Percentiles rank a stretch among this genome's conserved stretches.
Evolutionary conservation across 768 basidiomycete species (phyloP).

Genomic region (Crepidotus variabilis): DNA sequence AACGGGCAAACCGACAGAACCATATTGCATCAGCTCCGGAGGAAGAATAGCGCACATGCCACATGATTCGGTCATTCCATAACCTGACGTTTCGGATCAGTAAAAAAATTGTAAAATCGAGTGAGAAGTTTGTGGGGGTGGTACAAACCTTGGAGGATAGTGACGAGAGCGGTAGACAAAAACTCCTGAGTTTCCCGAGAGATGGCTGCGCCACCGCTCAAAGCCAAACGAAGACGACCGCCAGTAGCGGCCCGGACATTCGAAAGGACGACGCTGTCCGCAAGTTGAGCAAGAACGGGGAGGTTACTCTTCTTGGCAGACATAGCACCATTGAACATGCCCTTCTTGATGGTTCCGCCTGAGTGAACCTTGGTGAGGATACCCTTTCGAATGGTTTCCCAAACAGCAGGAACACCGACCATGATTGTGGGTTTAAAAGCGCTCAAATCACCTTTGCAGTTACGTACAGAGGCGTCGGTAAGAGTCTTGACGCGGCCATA

Average conservation of each 20-base stretch:
- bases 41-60: slow-evolving; percentile 89
- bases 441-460: slow-evolving; percentile 80
- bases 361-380: slow-evolving; percentile 79
- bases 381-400: slow-evolving; percentile 96
- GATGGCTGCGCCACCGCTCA: slow-evolving; percentile 87
- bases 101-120: slow-evolving; percentile 8
- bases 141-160: slow-evolving; percentile 75
- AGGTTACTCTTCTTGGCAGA: slow-evolving; percentile 67
- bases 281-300: slow-evolving; percentile 62
- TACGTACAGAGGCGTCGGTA: slow-evolving; percentile 89
- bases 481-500: slow-evolving; percentile 95
- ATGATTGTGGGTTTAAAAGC: slow-evolving; percentile 85
- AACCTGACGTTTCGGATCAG: slow-evolving; percentile 44
- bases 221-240: slow-evolving; percentile 74
- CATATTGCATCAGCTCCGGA: slow-evolving; percentile 74
- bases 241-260: slow-evolving; percentile 82
- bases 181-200: slow-evolving; percentile 90
- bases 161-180: slow-evolving; percentile 74
- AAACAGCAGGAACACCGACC: slow-evolving; percentile 94
- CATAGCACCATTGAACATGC: slow-evolving; percentile 77
- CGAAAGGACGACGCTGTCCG: slow-evolving; percentile 73
- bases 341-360: slow-evolving; percentile 63
- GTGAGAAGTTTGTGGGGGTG: not conserved
- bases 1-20: slow-evolving; percentile 79
- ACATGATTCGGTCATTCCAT: slow-evolving; percentile 95